phyloP scores from a whole-genome alignment of 2,329 filamentous ascomycete species.

The Fusarium sp. region DNA sequence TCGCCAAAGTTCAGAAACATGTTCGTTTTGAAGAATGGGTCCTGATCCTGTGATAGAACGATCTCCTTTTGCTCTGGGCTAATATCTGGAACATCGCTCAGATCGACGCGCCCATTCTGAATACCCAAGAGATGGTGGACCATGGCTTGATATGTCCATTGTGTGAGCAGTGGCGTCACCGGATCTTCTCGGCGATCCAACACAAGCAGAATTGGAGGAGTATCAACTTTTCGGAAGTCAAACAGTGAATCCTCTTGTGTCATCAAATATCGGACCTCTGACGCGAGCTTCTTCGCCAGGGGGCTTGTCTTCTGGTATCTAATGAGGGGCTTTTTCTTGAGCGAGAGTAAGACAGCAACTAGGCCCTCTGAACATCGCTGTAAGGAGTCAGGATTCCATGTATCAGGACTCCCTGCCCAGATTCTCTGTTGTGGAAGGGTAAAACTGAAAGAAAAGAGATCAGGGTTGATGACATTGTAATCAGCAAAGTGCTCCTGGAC shows the following conservation, averaged over 20 bases:
- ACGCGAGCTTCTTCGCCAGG: constrained; percentile 90
- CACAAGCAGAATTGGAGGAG: constrained; percentile 89
- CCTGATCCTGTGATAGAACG: constrained; percentile 94
- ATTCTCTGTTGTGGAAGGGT: constrained; percentile 77
- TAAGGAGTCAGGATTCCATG: constrained; percentile 90
- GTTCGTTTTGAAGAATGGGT: constrained; percentile 98
- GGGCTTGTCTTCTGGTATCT: constrained; percentile 92
- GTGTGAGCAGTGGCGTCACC: constrained; percentile 90
- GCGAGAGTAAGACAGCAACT: constrained; percentile 81
- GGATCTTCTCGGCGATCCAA: constrained; percentile 94
- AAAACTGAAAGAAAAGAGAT: constrained; percentile 85
- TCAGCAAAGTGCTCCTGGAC: constrained; percentile 98
- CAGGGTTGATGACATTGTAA: constrained; percentile 93
- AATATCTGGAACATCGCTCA: constrained; percentile 84
- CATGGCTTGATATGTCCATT: constrained; percentile 99
- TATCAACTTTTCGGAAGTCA: constrained; percentile 94
- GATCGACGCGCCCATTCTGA: constrained; percentile 90
- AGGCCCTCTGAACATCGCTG: constrained; percentile 89
- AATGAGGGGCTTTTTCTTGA: constrained; percentile 97
- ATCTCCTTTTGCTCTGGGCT: constrained; percentile 91
- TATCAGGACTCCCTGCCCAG: constrained; percentile 83
- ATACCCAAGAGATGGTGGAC: constrained; percentile 96
- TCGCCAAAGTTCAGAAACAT: constrained; percentile 99
- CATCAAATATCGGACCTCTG: constrained; percentile 90
- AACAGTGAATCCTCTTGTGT: constrained; percentile 97